A percentile compares a stretch with the other conserved stretches of the same genome.
These are phyloP conservation scores for Boechera stricta DNA, from an alignment of 345 rosid genomes.

Conservation along the genomic window DNA sequence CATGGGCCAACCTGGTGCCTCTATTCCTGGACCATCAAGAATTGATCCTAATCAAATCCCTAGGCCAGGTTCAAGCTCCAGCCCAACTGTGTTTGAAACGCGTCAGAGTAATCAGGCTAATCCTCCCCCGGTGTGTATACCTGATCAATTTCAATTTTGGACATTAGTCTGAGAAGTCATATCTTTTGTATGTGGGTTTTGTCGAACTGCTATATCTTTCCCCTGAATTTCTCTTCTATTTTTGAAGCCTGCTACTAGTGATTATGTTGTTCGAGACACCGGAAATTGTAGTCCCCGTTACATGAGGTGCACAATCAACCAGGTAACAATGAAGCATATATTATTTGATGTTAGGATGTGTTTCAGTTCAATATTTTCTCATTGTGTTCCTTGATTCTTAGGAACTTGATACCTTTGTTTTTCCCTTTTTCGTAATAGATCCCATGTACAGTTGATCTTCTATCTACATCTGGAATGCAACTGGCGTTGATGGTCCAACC, in stretches of 20 bases:
- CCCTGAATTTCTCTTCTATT: constrained; percentile 26
- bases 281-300: constrained; percentile 99
- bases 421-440: constrained; percentile 57
- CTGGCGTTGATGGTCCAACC: constrained; percentile 93
- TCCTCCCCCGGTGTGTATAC: constrained; percentile 81
- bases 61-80: constrained; percentile 81
- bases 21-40: constrained; percentile 72
- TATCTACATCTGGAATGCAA: constrained; percentile 95
- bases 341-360: constrained; percentile 23
- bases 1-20: constrained; percentile 76
- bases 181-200: constrained; percentile 25
- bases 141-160: constrained; percentile 16
- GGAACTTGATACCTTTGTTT: background rate
- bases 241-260: constrained; percentile 90
- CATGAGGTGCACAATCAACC: constrained; percentile 98
- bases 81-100: constrained; percentile 73
- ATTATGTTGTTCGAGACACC: constrained; percentile 81
- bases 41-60: constrained; percentile 98
- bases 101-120: constrained; percentile 87
- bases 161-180: constrained; percentile 32
- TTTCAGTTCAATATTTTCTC: background rate
- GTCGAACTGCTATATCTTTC: constrained; percentile 20
- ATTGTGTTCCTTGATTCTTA: constrained; percentile 14
- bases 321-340: constrained; percentile 55
- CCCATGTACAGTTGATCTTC: constrained; percentile 94